Evolutionary conservation across 169 alveolate species (phyloP).

Genomic region (Eimeria brunetti): DNA sequence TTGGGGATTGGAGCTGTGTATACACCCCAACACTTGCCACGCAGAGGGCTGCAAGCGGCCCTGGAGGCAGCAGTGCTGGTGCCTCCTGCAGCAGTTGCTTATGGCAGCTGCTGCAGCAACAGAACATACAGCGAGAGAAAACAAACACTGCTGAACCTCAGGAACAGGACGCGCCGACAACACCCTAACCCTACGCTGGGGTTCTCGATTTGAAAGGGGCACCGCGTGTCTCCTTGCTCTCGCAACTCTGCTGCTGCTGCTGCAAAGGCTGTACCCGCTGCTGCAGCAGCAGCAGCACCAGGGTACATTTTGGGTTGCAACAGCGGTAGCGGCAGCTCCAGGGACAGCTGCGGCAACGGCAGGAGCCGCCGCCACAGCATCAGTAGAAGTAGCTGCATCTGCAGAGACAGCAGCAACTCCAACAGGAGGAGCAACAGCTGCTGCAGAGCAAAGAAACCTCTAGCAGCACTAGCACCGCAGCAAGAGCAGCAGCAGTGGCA

Average conservation of each 20-base stretch:
- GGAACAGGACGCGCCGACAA: neutral
- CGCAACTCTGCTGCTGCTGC: conserved; percentile 11
- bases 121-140: neutral
- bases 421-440: neutral
- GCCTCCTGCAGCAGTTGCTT: neutral
- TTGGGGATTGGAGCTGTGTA: neutral
- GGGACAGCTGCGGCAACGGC: conserved; percentile 39
- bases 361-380: conserved; percentile 28
- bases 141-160: conserved; percentile 38
- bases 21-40: neutral
- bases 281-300: conserved; percentile 14
- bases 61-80: neutral
- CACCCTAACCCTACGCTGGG: conserved; percentile 53
- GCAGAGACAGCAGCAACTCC: neutral
- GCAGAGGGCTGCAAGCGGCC: neutral
- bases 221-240: conserved; percentile 40
- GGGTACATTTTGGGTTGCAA: neutral
- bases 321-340: conserved; percentile 22
- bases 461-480: conserved; percentile 22
- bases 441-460: conserved; percentile 6
- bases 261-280: neutral
- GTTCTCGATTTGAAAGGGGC: conserved; percentile 64
- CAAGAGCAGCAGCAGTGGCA: conserved; percentile 17
- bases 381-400: neutral
- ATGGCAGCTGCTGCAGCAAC: conserved; percentile 22